Evolutionary conservation across 345 rosid species (phyloP).

Genomic region (Carallia pectinifolia): DNA sequence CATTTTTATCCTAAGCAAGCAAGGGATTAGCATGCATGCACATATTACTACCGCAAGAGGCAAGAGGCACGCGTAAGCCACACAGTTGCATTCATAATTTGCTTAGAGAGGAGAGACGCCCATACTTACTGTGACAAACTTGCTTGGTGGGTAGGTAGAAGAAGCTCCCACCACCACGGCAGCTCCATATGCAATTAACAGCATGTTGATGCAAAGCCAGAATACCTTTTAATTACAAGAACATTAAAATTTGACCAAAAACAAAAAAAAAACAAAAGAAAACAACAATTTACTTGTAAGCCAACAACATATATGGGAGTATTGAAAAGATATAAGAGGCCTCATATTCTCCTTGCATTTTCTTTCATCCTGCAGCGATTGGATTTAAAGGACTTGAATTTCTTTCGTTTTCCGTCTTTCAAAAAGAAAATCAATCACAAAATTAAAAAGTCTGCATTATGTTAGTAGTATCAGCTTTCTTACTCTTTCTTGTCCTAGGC

Average conservation of each 20-base stretch:
- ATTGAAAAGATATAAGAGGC: no score
- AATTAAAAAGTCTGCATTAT: no score
- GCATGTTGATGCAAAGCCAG: constrained; percentile 32
- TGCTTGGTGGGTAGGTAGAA: constrained; percentile 18
- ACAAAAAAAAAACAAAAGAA: no score
- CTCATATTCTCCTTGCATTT: no score
- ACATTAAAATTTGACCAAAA: no score
- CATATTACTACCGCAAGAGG: not conserved
- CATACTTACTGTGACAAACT: constrained; percentile 24
- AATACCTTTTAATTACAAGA: constrained; percentile 17
- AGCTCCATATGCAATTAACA: constrained; percentile 32
- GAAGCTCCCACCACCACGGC: constrained; percentile 27
- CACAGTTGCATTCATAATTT: not conserved
- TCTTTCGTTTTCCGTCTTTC: no score
- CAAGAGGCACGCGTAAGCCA: not conserved
- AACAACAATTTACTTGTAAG: not conserved
- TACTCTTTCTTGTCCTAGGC: constrained; percentile 30
- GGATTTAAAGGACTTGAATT: no score
- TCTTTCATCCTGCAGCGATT: no score
- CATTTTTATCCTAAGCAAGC: not conserved
- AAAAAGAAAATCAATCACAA: no score
- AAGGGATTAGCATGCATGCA: not conserved
- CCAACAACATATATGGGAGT: no score
- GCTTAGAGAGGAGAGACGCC: not conserved
- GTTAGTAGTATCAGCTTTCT: not conserved